Evolutionary conservation across 2,329 filamentous ascomycete genomes (phyloP).

Genomic region (Epichloe amarillans): DNA sequence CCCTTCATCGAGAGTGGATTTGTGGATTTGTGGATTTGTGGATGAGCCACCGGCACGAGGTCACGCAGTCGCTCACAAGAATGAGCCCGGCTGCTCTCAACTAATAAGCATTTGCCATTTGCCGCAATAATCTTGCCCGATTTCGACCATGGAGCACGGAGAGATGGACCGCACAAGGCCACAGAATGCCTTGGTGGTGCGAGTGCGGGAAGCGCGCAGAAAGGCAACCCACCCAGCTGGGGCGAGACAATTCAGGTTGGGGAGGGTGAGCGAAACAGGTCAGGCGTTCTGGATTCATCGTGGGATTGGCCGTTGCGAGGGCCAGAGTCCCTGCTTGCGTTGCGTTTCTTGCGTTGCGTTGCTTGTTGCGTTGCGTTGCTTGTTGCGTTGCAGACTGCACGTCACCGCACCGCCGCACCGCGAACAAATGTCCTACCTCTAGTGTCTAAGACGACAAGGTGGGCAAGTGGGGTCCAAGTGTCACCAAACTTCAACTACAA

Average conservation of each 20-base stretch:
- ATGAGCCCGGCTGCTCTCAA: neutral
- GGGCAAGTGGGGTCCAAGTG: neutral
- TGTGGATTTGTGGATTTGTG: neutral
- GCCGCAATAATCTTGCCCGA: slow-evolving; percentile 1
- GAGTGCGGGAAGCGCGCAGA: slow-evolving; percentile 1
- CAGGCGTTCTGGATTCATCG: slow-evolving; percentile 1
- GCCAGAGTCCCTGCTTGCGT: neutral
- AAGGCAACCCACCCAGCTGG: slow-evolving; percentile 1
- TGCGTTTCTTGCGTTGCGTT: no score
- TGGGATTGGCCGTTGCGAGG: slow-evolving; percentile 2
- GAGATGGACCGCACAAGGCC: neutral
- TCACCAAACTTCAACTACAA: neutral
- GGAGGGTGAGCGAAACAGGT: slow-evolving; percentile 3
- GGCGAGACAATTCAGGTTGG: neutral
- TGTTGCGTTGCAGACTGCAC: slow-evolving; percentile 2
- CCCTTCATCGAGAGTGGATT: neutral
- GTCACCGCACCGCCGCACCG: slow-evolving; percentile 2
- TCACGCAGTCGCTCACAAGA: slow-evolving; percentile 3
- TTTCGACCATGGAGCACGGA: neutral
- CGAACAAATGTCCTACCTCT: neutral
- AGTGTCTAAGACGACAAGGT: no score
- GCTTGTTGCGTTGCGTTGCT: neutral
- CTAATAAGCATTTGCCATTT: neutral
- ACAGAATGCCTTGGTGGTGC: neutral
- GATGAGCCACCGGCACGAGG: neutral